Conservation (phyloP, 305 asterid genomes). For the Caryopteris hybrid region DNA sequence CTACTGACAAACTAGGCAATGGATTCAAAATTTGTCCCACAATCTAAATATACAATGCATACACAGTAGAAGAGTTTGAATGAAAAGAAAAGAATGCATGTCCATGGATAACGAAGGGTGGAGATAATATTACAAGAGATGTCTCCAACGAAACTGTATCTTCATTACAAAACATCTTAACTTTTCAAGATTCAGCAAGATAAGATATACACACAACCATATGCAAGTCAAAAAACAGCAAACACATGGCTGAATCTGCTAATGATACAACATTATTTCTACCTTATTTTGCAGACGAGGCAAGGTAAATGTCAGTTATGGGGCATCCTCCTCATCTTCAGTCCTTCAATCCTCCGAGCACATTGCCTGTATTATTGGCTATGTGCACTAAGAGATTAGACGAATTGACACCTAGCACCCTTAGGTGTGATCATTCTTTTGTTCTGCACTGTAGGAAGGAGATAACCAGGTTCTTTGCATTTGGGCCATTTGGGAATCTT, state of each 20-base stretch:
- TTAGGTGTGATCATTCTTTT: conserved; percentile 44
- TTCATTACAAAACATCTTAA: neutral
- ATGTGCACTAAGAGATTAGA: conserved; percentile 12
- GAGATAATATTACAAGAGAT: too few relatives aligned
- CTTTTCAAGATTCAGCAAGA: conserved; percentile 7
- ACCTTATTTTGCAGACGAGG: too few relatives aligned
- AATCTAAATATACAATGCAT: too few relatives aligned
- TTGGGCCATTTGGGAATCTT: conserved; percentile 55
- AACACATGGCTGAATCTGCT: neutral
- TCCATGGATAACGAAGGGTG: too few relatives aligned
- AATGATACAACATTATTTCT: conserved; percentile 13
- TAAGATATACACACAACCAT: neutral
- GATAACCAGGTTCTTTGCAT: conserved; percentile 64
- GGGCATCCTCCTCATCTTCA: too few relatives aligned
- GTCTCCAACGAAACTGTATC: too few relatives aligned
- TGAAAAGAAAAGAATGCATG: too few relatives aligned
- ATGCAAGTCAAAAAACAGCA: neutral
- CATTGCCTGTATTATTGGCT: neutral
- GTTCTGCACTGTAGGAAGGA: conserved; percentile 71
- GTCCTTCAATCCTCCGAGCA: neutral
- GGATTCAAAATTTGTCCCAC: too few relatives aligned
- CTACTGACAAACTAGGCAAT: too few relatives aligned
- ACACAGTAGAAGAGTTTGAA: too few relatives aligned
- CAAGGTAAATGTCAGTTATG: too few relatives aligned
- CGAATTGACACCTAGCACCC: conserved; percentile 37